A percentile compares a stretch with the other conserved stretches of the same genome.
Evolutionary conservation across 2,329 filamentous ascomycete species (phyloP).

Genomic region (Emydomyces testavorans): DNA sequence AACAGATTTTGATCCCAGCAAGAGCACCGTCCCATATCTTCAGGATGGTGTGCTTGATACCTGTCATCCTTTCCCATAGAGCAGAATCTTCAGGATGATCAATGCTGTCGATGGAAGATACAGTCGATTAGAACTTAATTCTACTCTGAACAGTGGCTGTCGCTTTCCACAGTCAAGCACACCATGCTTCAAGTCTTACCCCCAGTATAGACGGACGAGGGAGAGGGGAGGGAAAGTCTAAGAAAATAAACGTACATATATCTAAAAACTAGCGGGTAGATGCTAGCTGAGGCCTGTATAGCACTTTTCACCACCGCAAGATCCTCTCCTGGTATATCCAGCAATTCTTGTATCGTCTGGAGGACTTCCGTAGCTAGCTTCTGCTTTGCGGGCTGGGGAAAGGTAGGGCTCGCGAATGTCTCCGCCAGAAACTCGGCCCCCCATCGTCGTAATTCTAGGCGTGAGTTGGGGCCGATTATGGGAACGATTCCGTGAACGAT

Average conservation of each 20-base stretch:
- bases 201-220: conserved; percentile 8
- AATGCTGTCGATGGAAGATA: conserved; percentile 47
- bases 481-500: conserved; percentile 90
- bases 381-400: conserved; percentile 67
- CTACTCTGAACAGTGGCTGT: conserved; percentile 3
- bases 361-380: conserved; percentile 65
- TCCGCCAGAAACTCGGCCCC: conserved; percentile 92
- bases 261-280: conserved; percentile 83
- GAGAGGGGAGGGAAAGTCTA: conserved; percentile 11
- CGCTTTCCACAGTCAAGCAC: neutral
- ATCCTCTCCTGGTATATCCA: conserved; percentile 65
- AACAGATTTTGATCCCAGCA: conserved; percentile 74
- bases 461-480: conserved; percentile 64
- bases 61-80: conserved; percentile 77
- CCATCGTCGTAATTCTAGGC: conserved; percentile 82
- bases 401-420: conserved; percentile 83
- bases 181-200: neutral
- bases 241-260: conserved; percentile 65
- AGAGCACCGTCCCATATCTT: conserved; percentile 73
- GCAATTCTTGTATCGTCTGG: conserved; percentile 58
- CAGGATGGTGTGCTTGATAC: conserved; percentile 81
- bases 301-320: conserved; percentile 69
- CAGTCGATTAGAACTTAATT: conserved; percentile 10
- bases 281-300: conserved; percentile 78
- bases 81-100: conserved; percentile 70